Evolutionary conservation across 345 rosid species (phyloP), one percentile per base, ranked within the genome.

Genomic region (Erysimum cheiranthoides): DNA sequence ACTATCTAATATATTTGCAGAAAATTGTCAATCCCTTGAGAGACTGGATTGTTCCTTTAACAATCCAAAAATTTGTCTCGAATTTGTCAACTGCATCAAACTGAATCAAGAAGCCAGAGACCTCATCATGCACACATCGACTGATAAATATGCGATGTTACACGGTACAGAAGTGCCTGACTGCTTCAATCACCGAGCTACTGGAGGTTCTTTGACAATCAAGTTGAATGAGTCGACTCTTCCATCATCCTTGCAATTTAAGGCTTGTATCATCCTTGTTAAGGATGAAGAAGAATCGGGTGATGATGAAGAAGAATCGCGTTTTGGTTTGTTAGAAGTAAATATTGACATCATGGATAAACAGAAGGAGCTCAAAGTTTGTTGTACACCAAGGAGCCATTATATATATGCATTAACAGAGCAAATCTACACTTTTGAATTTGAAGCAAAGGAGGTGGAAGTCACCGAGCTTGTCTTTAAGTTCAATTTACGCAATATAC

Each of bases 301-400:
- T 30, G 4, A 27, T 51, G 32, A 11, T 21, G 31, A 2, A n/a
- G n/a, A n/a, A n/a, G n/a, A n/a, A n/a, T n/a, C n/a, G n/a, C n/a
- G n/a, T n/a, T n/a, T n/a, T n/a, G n/a, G 3, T 2, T 50, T 6
- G 1, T 4, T 1, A 6, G 2, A 0, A 1, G 31, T 50, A 10
- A 0, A 2, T 0, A 21, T 10, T 9, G 0, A 9, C 1, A 18
- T 18, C 28, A 4, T 4, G 5, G 6, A 7, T 3, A 7, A 50
- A 50, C 18, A 45, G 4, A n/a, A 45, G 2, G 18, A 45, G n/a
- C 18, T 2, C 50, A 14, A 5, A 3, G 18, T 45, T n/a, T 1
- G 0, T 1, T 14, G 18, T n/a, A n/a, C 1, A n/a, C 9, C 3
- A 45, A 0, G 6, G n/a, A n/a, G n/a, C n/a, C n/a, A n/a, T n/a